Base-by-base conservation (phyloP, 805 yeast species). In the Metschnikowia aberdeeniae region DNA sequence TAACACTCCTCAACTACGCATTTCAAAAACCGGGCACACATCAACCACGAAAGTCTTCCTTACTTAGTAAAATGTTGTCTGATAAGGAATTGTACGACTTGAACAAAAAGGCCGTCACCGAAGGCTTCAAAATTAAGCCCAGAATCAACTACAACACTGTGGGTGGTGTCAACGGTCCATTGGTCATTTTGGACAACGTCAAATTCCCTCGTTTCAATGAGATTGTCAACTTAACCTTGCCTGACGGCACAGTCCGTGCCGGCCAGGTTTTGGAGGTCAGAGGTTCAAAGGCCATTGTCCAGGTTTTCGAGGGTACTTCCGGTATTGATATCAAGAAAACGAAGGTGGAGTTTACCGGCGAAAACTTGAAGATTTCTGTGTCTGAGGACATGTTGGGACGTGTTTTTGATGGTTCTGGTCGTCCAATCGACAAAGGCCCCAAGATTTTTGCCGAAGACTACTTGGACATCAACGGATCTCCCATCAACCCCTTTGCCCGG, bases 311-410 rank as follows among this genome's bases (percentile, higher is more conserved):
- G 75, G 99, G 99, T 63, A 93, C 99, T 42, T 85, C 97, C 5
- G 99, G 99, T 62, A 88, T 93, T 58, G 99, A 93, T 75, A 98
- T 93, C 52, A 90, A 93, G 74, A 93, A 90, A 75, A 93, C 99
- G 41, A 80, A 89, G 48, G 96, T 95, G 50, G 98, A 95, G 70
- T 92, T 93, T 73, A 90, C 99, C 34, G 99, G 99, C 51, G 83
- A 92, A 66, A 87, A 82, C 68, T 77, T 93, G 76, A 87, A 83
- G 68, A 88, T 93, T 54, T 86, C 98, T 19, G 99, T 93, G 20
- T 85, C 96, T 45, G 99, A 93, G 70, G 99, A 93, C 64, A 84
- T 90, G 77, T 76, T 95, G 63, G 99, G 99, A 54, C 86, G 99
- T 77, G 87, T 93, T 54, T 93, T 93, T 67, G 97, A 93, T 71